Evolutionary conservation across 805 yeast species (phyloP).

Genomic region (Yarrowia porcina): DNA sequence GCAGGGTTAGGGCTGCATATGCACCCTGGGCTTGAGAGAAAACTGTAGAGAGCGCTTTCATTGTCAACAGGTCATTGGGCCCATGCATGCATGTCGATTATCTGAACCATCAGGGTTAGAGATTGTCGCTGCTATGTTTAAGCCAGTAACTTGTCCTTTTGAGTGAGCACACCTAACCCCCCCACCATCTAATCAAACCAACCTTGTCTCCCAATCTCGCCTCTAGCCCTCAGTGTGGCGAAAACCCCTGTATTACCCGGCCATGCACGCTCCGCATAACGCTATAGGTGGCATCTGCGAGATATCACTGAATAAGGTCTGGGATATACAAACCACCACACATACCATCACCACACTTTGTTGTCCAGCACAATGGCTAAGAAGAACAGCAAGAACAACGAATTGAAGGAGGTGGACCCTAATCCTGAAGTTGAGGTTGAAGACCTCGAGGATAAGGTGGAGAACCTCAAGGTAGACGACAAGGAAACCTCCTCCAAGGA

Average conservation of each 20-base stretch:
- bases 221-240: neutral
- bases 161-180: neutral
- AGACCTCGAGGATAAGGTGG: conserved; percentile 6
- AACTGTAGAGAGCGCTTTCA: neutral
- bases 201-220: neutral
- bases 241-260: conserved; percentile 14
- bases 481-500: conserved; percentile 24
- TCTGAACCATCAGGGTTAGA: neutral
- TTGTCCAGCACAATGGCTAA: neutral
- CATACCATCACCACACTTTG: neutral
- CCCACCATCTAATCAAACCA: neutral
- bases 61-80: conserved; percentile 19
- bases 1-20: conserved; percentile 14
- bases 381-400: conserved; percentile 5
- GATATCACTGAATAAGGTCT: conserved; percentile 15
- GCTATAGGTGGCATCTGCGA: conserved; percentile 25
- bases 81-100: conserved; percentile 11
- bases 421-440: conserved; percentile 1
- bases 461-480: conserved; percentile 6
- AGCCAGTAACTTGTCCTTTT: neutral
- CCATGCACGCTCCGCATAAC: conserved; percentile 17
- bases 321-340: neutral
- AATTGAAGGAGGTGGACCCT: conserved; percentile 18
- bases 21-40: neutral
- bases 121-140: neutral